Base-by-base conservation (phyloP, 2,329 filamentous ascomycete species). In the Parascedosporium putredinis region DNA sequence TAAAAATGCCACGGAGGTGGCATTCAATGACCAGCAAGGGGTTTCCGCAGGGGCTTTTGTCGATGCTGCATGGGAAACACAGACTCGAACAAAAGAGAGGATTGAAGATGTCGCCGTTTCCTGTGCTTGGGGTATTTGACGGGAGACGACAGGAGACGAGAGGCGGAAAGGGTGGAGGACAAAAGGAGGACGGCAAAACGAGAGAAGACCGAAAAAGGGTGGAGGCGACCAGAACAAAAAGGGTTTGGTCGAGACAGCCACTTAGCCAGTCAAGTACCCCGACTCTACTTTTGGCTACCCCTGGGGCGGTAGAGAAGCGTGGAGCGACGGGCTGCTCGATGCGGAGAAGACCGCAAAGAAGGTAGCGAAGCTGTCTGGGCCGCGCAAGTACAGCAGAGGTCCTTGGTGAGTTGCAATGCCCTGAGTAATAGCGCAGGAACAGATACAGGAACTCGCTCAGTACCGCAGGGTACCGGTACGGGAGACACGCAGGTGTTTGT, bases 181-280 rank as follows among this genome's bases (percentile, higher is more conserved):
- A 38, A 48, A 12, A 38, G 16, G 45, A 49, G 34, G 47, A 38
- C 25, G 36, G 36, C 24, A 23, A 43, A 36, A 6, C 29, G 23
- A 43, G 29, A 45, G 22, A 8, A n/a, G n/a, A n/a, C n/a, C 22
- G 31, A 25, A 25, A 27, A 29, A 29, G 24, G 27, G 47, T 29
- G 47, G 47, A 50, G 47, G 20, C 38, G 25, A 27, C 47, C 36
- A 40, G 40, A 31, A 25, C 47, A 45, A 50, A 45, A 50, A 24
- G 47, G 8, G 14, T 50, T 42, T 29, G 47, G 18, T 50, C 25
- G n/a, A 12, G 9, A 12, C 9, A 24, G 34, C 29, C 23, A 42
- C 18, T 42, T 14, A 12, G 5, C 38, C 23, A 9, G 16, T 2
- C 16, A 10, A 14, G 14, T 45, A 29, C 42, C 3, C 20, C 3